Evolutionary conservation across 805 yeast species (phyloP).

Genomic region (Cyberlindnera mississippiensis): DNA sequence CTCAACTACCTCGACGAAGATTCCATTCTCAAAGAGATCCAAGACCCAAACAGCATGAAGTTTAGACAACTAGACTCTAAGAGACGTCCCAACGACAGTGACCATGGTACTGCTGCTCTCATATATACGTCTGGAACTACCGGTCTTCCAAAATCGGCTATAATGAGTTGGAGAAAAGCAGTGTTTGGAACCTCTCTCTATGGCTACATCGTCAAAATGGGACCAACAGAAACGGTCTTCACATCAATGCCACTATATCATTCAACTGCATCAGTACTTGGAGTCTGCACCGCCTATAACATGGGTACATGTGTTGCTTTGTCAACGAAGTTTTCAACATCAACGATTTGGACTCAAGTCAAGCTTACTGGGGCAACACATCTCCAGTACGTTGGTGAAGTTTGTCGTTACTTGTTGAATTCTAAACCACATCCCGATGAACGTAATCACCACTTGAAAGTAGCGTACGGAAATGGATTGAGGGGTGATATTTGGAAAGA

Average conservation of each 20-base stretch:
- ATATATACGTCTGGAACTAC: constrained; percentile 95
- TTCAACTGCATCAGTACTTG: constrained; percentile 87
- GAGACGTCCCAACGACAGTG: constrained; percentile 56
- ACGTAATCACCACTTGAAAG: constrained; percentile 49
- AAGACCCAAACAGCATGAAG: constrained; percentile 39
- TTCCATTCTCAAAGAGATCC: constrained; percentile 38
- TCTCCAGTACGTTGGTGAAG: constrained; percentile 92
- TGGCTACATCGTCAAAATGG: constrained; percentile 62
- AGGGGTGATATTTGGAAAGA: constrained; percentile 84
- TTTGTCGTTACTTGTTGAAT: constrained; percentile 78
- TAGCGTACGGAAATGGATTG: constrained; percentile 89
- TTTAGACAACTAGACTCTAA: constrained; percentile 52
- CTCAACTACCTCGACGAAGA: constrained; percentile 51
- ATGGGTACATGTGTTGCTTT: constrained; percentile 75
- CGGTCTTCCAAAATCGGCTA: constrained; percentile 91
- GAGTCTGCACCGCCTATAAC: constrained; percentile 64
- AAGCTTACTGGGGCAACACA: constrained; percentile 67
- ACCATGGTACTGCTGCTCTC: constrained; percentile 61
- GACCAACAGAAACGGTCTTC: constrained; percentile 54
- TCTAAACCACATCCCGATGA: constrained; percentile 66
- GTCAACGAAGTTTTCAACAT: constrained; percentile 77
- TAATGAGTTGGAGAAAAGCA: constrained; percentile 86
- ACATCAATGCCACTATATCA: constrained; percentile 96
- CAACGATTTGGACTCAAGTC: constrained; percentile 88
- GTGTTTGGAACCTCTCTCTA: constrained; percentile 67